Conservation (phyloP, 2,329 filamentous ascomycete species). For the Colletotrichum cordylinicola region DNA sequence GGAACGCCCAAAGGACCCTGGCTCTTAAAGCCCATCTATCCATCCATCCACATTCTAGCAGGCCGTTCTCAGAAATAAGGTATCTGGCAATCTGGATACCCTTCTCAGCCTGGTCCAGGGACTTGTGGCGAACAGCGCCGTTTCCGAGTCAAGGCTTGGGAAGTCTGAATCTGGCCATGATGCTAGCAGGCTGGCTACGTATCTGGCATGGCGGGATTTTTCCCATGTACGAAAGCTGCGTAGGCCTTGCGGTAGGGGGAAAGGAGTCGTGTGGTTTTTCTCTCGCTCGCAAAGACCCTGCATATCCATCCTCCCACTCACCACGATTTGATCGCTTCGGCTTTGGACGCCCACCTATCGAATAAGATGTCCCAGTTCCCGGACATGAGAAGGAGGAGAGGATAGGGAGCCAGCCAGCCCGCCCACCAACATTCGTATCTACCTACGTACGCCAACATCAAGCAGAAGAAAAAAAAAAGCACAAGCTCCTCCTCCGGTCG, state of each 20-base stretch:
- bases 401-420: too few relatives aligned
- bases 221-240: background rate
- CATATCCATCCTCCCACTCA: constrained; percentile 5
- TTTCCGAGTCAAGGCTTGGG: constrained; percentile 12
- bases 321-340: constrained; percentile 1
- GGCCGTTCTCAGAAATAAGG: background rate
- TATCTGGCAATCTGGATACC: background rate
- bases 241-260: background rate
- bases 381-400: too few relatives aligned
- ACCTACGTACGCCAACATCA: background rate
- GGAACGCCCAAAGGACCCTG: background rate
- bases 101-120: constrained; percentile 1
- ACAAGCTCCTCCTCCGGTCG: background rate
- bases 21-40: background rate
- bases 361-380: background rate
- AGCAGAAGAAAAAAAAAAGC: background rate
- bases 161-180: constrained; percentile 9
- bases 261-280: background rate
- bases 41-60: background rate
- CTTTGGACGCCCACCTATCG: background rate
- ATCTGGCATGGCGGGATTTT: constrained; percentile 2
- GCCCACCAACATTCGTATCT: background rate
- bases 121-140: constrained; percentile 5
- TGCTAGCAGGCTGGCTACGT: background rate
- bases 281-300: constrained; percentile 6